A percentile compares a stretch with the other conserved stretches of the same genome.
Evolutionary conservation across 441 rosid genomes (phyloP).

Genomic region (Erodium moschatum): DNA sequence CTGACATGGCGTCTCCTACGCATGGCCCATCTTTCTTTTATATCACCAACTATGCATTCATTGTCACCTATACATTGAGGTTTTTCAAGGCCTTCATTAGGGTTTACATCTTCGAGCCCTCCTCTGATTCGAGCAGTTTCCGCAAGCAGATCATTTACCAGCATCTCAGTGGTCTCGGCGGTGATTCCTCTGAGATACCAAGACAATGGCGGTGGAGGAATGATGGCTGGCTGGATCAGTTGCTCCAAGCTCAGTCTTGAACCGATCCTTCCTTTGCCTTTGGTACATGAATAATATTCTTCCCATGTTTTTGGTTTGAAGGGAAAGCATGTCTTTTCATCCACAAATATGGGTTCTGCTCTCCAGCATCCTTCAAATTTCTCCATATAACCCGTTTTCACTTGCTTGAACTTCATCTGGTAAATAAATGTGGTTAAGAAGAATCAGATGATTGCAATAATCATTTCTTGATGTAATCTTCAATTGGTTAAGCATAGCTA

Average conservation of each 20-base stretch:
- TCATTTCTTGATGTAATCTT: neutral
- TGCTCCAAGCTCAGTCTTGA: conserved; percentile 68
- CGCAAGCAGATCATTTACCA: conserved; percentile 57
- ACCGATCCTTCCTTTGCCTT: conserved; percentile 74
- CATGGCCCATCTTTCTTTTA: conserved; percentile 62
- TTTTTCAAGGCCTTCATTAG: conserved; percentile 16
- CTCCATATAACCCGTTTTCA: conserved; percentile 74
- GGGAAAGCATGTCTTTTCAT: conserved; percentile 58
- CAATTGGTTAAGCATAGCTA: neutral
- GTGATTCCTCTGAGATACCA: conserved; percentile 94
- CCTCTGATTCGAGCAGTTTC: conserved; percentile 58
- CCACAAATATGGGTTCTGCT: conserved; percentile 63
- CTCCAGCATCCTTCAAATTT: conserved; percentile 84
- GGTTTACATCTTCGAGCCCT: conserved; percentile 18
- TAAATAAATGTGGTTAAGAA: conserved; percentile 15
- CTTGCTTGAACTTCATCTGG: conserved; percentile 90
- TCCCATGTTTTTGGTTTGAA: conserved; percentile 55
- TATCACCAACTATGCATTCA: conserved; percentile 23
- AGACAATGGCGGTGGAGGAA: conserved; percentile 86
- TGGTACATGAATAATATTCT: conserved; percentile 49
- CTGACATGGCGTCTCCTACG: conserved; percentile 45
- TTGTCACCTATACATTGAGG: conserved; percentile 8
- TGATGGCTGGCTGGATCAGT: conserved; percentile 68
- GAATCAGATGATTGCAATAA: neutral
- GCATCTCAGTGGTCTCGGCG: conserved; percentile 66